Evolutionary conservation across 2,329 filamentous ascomycete genomes (phyloP).

Genomic region (Cercospora citrullina): DNA sequence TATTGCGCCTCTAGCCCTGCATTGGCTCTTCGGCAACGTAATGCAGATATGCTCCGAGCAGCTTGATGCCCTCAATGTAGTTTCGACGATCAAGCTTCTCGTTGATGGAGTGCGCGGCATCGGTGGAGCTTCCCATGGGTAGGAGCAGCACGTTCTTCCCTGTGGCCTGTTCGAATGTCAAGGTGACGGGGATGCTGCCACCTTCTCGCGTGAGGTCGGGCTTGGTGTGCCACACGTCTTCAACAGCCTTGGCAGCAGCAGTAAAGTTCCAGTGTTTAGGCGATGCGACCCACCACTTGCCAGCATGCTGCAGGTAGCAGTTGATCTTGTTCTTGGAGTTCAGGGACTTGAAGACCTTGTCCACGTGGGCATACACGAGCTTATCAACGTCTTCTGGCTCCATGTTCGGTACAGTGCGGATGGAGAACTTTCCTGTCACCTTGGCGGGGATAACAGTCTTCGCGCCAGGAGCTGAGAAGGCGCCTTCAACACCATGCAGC

Average conservation of each 20-base stretch:
- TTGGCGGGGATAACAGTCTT: conserved; percentile 99
- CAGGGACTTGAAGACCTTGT: conserved; percentile 81
- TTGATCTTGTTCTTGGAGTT: conserved; percentile 89
- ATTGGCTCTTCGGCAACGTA: conserved; percentile 88
- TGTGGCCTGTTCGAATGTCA: conserved; percentile 96
- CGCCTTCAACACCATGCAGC: conserved; percentile 91
- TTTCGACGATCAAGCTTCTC: conserved; percentile 97
- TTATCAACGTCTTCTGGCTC: conserved; percentile 85
- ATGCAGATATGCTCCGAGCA: conserved; percentile 91
- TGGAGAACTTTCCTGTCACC: conserved; percentile 97
- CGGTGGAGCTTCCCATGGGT: conserved; percentile 93
- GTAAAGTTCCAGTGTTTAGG: conserved; percentile 99
- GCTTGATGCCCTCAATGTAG: conserved; percentile 97
- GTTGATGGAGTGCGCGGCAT: conserved; percentile 91
- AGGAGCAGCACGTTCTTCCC: conserved; percentile 95
- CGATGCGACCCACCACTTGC: conserved; percentile 98
- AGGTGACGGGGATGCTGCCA: conserved; percentile 92
- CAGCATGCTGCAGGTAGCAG: conserved; percentile 76
- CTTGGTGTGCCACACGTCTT: conserved; percentile 89
- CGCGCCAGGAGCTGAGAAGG: conserved; percentile 86
- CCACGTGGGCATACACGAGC: conserved; percentile 78
- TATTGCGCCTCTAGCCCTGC: conserved; percentile 13
- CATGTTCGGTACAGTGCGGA: conserved; percentile 97
- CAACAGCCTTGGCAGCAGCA: conserved; percentile 90
- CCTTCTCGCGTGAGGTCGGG: conserved; percentile 96